Evolutionary conservation across 768 basidiomycete species (phyloP).

Genomic region (Trichaptum fuscoviolaceum): DNA sequence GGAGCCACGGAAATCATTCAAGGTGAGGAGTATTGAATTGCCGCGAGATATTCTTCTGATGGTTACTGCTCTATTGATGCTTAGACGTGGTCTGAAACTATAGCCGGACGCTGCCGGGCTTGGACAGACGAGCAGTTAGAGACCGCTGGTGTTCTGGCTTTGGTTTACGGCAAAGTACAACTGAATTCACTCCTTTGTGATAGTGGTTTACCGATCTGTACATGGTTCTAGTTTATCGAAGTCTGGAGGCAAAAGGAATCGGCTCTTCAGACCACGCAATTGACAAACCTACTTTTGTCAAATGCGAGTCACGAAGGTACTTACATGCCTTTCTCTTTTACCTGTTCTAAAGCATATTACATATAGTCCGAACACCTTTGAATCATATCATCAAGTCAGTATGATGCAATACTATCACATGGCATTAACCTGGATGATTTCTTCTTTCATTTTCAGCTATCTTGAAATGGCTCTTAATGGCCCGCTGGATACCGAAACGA

Average conservation of each 20-base stretch:
- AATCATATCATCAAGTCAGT: constrained; percentile 80
- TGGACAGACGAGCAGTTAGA: constrained; percentile 86
- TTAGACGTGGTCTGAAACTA: constrained; percentile 65
- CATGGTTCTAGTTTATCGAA: constrained; percentile 60
- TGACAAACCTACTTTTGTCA: constrained; percentile 68
- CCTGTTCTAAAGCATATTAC: neutral
- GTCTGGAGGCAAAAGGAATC: constrained; percentile 82
- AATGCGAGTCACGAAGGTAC: constrained; percentile 82
- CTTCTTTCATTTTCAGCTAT: constrained; percentile 39
- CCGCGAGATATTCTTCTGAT: neutral
- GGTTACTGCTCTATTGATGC: neutral
- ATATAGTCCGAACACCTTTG: constrained; percentile 62
- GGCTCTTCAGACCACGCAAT: constrained; percentile 62
- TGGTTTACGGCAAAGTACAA: constrained; percentile 70
- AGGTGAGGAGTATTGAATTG: constrained; percentile 19
- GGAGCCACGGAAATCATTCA: constrained; percentile 78
- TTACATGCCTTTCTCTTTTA: constrained; percentile 1
- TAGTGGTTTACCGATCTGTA: neutral
- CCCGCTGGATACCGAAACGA: constrained; percentile 63
- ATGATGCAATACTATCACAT: neutral
- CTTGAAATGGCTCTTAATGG: constrained; percentile 79
- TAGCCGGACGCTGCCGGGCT: constrained; percentile 57
- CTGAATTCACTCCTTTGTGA: neutral
- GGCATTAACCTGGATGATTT: neutral
- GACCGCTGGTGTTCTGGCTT: constrained; percentile 70